Evolutionary conservation across 768 basidiomycete species (phyloP), one percentile per base, ranked within the genome.

Genomic region (Suillus weaverae): DNA sequence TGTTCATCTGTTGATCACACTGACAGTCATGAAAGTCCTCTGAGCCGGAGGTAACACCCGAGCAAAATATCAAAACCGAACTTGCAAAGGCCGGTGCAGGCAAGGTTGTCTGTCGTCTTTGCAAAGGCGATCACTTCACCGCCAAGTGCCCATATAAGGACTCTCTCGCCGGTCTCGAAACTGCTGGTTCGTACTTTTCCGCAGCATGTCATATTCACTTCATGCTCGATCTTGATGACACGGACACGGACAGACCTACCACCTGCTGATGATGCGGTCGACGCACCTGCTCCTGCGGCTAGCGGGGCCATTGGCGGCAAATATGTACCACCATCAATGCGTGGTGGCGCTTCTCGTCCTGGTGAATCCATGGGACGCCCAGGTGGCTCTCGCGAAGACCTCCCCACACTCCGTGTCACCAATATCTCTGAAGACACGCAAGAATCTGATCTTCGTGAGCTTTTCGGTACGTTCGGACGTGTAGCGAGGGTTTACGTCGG

Each of bases 131-230:
- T 68, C 97, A 99, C 81, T 99, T 96, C 78, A 99, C 97, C 16
- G 92, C 95, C 67, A 95, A 96, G 77, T 99, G 97, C 84, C 97
- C 97, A 7, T 96, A 95, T 85, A 97, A 95, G 79, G 95, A 98
- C 71, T 91, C 92, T 10, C 85, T 99, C 16, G 89, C 89, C 11
- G 91, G 87, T 4, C 81, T 95, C 56, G 92, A 85, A 36, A 88
- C 81, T 14, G 78, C 80, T 5, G 89, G 89, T 84, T 71, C 61
- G 81, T 75, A 36, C 5, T 43, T 20, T 30, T 43, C 16, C 60
- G 32, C 26, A 16, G 22, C 57, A 14, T 44, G 7, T 11, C 35
- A 36, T 55, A 43, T 32, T 48, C 18, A 62, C 53, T 32, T 64
- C 18, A 30, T 39, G 63, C 30, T 64, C 16, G 18, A 51, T 30